A percentile compares a stretch with the other conserved stretches of the same genome.
Conservation (phyloP, 2,329 filamentous ascomycete genomes). For the Arthrobotrys entomopaga region DNA sequence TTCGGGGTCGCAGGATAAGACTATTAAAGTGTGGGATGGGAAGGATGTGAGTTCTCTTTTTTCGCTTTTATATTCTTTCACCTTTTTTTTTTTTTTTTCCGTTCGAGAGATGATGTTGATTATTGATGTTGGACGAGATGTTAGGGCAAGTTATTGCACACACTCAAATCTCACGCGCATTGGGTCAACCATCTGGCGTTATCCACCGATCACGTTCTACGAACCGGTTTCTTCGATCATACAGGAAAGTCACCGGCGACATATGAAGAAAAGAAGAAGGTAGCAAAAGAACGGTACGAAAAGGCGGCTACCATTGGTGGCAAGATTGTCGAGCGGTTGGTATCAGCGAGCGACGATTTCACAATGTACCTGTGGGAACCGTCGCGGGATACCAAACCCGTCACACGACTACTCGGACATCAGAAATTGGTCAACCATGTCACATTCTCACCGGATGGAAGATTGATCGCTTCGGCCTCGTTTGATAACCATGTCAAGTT, state of each 20-base stretch:
- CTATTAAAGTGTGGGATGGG: conserved; percentile 54
- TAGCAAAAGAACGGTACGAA: conserved; percentile 84
- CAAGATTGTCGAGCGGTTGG: conserved; percentile 81
- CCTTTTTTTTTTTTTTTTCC: conserved; percentile 1
- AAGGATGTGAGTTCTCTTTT: conserved; percentile 40
- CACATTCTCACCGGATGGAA: conserved; percentile 84
- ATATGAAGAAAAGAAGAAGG: conserved; percentile 75
- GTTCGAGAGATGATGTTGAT: not conserved
- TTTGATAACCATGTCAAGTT: conserved; percentile 80
- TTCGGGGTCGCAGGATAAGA: conserved; percentile 53
- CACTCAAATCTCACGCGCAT: conserved; percentile 83
- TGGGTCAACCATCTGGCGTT: conserved; percentile 96
- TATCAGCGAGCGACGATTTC: conserved; percentile 93
- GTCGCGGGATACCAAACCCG: conserved; percentile 78
- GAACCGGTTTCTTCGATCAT: conserved; percentile 89
- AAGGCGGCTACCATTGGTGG: conserved; percentile 82
- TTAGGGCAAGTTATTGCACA: conserved; percentile 82
- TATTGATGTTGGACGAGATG: not conserved
- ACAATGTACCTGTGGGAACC: conserved; percentile 98
- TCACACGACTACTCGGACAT: conserved; percentile 66
- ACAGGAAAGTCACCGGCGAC: conserved; percentile 74
- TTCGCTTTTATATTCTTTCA: conserved; percentile 1
- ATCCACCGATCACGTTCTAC: conserved; percentile 88
- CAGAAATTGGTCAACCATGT: conserved; percentile 46
- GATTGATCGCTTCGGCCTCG: conserved; percentile 83